phyloP scores from a whole-genome alignment of 2,329 filamentous ascomycete species.

The Aspergillus phoenicis region DNA sequence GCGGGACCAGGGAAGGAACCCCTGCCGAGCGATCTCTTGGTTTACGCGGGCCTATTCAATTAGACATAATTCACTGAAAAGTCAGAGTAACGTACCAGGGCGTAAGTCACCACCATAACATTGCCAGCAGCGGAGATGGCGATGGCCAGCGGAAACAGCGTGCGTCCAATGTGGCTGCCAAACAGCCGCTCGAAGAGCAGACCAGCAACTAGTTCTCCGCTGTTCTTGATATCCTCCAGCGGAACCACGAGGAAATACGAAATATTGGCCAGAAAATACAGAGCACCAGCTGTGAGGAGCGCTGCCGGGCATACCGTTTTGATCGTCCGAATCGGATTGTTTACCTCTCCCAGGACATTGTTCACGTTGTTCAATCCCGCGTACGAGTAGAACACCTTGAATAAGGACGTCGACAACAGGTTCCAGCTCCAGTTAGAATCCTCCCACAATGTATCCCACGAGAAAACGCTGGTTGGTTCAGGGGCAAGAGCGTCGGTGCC shows the following conservation, averaged over 20 bases:
- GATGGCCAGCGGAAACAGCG: conserved; percentile 64
- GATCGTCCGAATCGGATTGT: conserved; percentile 66
- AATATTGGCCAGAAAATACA: conserved; percentile 70
- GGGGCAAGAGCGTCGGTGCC: conserved; percentile 7
- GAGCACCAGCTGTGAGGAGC: conserved; percentile 61
- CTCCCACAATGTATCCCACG: conserved; percentile 62
- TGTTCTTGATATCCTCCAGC: conserved; percentile 65
- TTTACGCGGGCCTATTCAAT: conserved; percentile 63
- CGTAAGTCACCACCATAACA: conserved; percentile 68
- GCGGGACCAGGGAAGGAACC: conserved; percentile 66
- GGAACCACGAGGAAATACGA: conserved; percentile 67
- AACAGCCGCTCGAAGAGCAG: conserved; percentile 69
- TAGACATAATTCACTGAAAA: neutral
- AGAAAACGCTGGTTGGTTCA: conserved; percentile 11
- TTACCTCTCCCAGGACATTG: conserved; percentile 72
- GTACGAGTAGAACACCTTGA: conserved; percentile 69
- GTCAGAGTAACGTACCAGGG: conserved; percentile 52
- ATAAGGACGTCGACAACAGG: conserved; percentile 64
- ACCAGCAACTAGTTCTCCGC: conserved; percentile 68
- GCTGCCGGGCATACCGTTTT: conserved; percentile 64
- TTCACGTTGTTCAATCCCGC: conserved; percentile 67
- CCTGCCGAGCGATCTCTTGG: conserved; percentile 72
- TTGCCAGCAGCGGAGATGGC: conserved; percentile 70
- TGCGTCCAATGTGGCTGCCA: conserved; percentile 59
- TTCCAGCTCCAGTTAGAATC: conserved; percentile 71